Conservation (phyloP, 2,329 filamentous ascomycete species). For the Nemania bipapillata region DNA sequence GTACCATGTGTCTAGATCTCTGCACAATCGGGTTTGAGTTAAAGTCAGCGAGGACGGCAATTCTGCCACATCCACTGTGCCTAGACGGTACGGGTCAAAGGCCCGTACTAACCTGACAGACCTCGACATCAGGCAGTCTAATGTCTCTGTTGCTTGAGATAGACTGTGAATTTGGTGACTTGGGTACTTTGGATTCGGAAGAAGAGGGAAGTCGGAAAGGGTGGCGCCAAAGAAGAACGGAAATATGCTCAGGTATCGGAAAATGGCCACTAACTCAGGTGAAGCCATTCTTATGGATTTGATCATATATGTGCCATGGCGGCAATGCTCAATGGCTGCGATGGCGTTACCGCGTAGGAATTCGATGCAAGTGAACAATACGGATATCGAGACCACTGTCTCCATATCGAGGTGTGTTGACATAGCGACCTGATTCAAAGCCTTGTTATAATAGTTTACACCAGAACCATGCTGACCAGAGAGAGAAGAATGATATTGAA, state of each 20-base stretch:
- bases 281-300: background rate
- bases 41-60: slow-evolving; percentile 5
- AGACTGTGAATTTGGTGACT: background rate
- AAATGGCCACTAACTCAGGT: slow-evolving; percentile 30
- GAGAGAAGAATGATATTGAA: background rate
- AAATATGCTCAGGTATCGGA: slow-evolving; percentile 38
- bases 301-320: slow-evolving; percentile 43
- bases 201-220: slow-evolving; percentile 27
- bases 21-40: slow-evolving; percentile 20
- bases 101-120: slow-evolving; percentile 28
- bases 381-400: slow-evolving; percentile 27
- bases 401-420: slow-evolving; percentile 10
- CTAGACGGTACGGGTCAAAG: slow-evolving; percentile 28
- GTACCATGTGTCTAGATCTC: slow-evolving; percentile 29
- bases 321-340: slow-evolving; percentile 55
- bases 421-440: slow-evolving; percentile 33
- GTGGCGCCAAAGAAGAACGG: slow-evolving; percentile 38
- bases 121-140: slow-evolving; percentile 35
- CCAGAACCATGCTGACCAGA: background rate
- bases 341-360: slow-evolving; percentile 63
- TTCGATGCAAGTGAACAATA: slow-evolving; percentile 66
- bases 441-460: slow-evolving; percentile 36
- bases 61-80: background rate
- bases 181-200: background rate
- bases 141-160: slow-evolving; percentile 1